These are phyloP conservation scores for Pleurotus citrinopileatus DNA, from an alignment of 768 basidiomycete genomes.

Conservation along the genomic window DNA sequence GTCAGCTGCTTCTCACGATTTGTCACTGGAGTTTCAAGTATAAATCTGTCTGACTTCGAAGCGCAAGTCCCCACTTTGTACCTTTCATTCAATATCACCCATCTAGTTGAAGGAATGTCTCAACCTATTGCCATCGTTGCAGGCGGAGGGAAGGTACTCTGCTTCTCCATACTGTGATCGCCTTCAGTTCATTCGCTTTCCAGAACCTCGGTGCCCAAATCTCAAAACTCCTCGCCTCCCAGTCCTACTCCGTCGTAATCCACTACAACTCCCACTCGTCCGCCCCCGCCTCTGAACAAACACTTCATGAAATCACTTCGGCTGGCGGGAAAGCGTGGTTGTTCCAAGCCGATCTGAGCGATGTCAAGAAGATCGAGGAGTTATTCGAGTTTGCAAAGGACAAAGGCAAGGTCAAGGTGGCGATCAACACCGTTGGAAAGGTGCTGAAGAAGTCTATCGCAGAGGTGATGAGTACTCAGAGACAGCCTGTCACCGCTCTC, in stretches of 20 bases:
- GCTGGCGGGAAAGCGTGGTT: not conserved
- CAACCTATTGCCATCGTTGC: not conserved
- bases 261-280: not conserved
- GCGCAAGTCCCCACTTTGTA: too few relatives aligned
- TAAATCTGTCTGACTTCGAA: too few relatives aligned
- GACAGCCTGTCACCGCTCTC: not conserved
- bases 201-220: slow-evolving; percentile 1
- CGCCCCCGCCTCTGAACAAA: not conserved
- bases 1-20: too few relatives aligned
- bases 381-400: not conserved
- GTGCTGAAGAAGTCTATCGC: not conserved
- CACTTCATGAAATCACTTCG: not conserved
- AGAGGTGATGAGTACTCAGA: not conserved
- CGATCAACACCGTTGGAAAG: slow-evolving; percentile 1
- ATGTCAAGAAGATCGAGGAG: not conserved
- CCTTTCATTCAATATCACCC: not conserved
- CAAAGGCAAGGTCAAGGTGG: not conserved
- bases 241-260: not conserved
- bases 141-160: not conserved
- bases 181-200: not conserved
- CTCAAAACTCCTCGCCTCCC: not conserved
- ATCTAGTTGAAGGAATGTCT: not conserved
- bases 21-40: too few relatives aligned
- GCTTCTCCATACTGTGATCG: not conserved
- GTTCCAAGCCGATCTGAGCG: slow-evolving; percentile 1